Percentiles rank a stretch among this genome's conserved stretches.
phyloP scores from a whole-genome alignment of 139 green algal species.

The Closterium sp. region DNA sequence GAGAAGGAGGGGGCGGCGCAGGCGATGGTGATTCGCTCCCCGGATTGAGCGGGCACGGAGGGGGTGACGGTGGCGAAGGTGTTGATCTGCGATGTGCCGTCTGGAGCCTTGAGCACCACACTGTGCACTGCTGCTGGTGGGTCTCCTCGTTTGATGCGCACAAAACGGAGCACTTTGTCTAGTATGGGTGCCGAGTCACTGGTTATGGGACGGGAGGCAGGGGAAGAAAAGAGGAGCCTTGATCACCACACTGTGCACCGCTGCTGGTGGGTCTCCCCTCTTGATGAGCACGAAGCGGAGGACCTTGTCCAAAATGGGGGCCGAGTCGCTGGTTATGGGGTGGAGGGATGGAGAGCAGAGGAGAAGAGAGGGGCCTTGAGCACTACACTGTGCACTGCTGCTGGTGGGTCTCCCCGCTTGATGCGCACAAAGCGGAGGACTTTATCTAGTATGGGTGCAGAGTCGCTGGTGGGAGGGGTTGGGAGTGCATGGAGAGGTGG shows the following conservation, averaged over 20 bases:
- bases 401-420: not conserved
- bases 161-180: not conserved
- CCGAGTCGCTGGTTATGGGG: not conserved
- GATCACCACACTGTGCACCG: slow-evolving; percentile 42
- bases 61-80: slow-evolving; percentile 63
- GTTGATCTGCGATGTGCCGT: slow-evolving; percentile 48
- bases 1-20: slow-evolving; percentile 31
- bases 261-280: not conserved
- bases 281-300: not conserved
- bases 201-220: not conserved
- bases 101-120: slow-evolving; percentile 62
- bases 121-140: not conserved
- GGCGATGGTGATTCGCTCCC: slow-evolving; percentile 77
- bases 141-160: not conserved
- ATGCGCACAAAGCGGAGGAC: not conserved
- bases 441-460: too few species aligned
- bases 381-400: not conserved
- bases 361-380: not conserved
- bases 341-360: not conserved
- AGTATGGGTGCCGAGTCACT: not conserved
- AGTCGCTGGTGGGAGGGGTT: too few species aligned
- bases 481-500: too few species aligned
- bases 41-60: slow-evolving; percentile 73
- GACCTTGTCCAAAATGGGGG: not conserved
- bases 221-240: slow-evolving; percentile 55